Evolutionary conservation across 495 filamentous ascomycete genomes (phyloP).

Genomic region (Aspergillus coremiiformis): DNA sequence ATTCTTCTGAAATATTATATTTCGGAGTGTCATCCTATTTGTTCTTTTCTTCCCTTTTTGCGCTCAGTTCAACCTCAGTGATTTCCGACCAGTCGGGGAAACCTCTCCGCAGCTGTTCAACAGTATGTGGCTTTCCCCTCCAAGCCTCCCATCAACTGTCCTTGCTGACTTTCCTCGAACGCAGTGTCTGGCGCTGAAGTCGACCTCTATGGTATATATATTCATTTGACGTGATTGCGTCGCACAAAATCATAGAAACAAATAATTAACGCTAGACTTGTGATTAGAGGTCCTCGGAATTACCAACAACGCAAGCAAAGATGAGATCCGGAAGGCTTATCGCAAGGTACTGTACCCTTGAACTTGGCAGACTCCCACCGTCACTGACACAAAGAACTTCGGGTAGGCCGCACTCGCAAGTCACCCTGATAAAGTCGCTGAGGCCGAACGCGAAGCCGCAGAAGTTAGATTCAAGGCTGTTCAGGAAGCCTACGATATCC

Average conservation of each 20-base stretch:
- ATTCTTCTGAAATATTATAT: background rate
- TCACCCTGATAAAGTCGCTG: conserved; percentile 94
- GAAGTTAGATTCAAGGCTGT: conserved; percentile 87
- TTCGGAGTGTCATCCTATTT: background rate
- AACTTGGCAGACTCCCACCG: background rate
- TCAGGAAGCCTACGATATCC: conserved; percentile 93
- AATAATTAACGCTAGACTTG: conserved; percentile 9
- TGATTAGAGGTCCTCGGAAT: conserved; percentile 67
- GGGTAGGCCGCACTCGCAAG: conserved; percentile 72
- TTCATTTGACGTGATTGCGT: background rate
- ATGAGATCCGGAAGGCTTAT: conserved; percentile 95
- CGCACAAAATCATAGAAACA: background rate
- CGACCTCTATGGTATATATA: conserved; percentile 42
- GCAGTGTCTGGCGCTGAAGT: conserved; percentile 33
- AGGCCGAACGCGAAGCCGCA: conserved; percentile 72
- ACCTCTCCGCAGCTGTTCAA: background rate
- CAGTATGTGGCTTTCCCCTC: background rate
- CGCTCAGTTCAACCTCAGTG: background rate
- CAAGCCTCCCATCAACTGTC: background rate
- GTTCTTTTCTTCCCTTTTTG: background rate
- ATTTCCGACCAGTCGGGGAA: background rate
- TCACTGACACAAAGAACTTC: conserved; percentile 7
- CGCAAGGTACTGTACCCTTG: conserved; percentile 62
- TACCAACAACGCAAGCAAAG: conserved; percentile 58
- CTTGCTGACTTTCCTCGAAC: background rate